Conservation (phyloP, 163 green algal species). For the Prototheca stagnorum region DNA sequence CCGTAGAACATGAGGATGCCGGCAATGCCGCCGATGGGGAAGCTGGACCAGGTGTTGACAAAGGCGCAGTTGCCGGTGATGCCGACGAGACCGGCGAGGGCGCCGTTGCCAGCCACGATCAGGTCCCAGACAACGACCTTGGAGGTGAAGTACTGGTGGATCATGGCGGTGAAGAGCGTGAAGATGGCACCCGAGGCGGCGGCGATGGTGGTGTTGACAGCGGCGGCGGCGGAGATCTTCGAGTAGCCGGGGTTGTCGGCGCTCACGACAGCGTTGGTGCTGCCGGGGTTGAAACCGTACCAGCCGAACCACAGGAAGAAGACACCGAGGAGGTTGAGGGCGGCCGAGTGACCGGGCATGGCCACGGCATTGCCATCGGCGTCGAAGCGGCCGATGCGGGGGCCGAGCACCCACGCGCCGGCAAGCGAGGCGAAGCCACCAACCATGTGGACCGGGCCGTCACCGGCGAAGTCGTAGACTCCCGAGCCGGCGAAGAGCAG, state of each 20-base stretch:
- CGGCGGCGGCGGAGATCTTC: slow-evolving; percentile 8
- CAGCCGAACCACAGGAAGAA: slow-evolving; percentile 63
- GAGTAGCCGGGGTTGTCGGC: slow-evolving; percentile 5
- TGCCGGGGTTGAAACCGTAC: slow-evolving; percentile 38
- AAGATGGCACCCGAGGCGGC: slow-evolving; percentile 54
- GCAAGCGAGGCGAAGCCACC: slow-evolving; percentile 45
- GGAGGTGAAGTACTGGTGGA: slow-evolving; percentile 12
- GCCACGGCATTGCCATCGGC: slow-evolving; percentile 32
- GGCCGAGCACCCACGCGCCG: slow-evolving; percentile 49
- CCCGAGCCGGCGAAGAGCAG: slow-evolving; percentile 29
- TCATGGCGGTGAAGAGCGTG: slow-evolving; percentile 39
- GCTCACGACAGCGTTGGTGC: slow-evolving; percentile 3
- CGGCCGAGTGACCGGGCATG: slow-evolving; percentile 51
- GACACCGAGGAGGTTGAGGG: slow-evolving; percentile 46
- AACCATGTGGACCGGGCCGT: slow-evolving; percentile 61
- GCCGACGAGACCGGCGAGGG: slow-evolving; percentile 76
- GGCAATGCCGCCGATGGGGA: slow-evolving; percentile 56
- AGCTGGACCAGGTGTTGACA: slow-evolving; percentile 70
- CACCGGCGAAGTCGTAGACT: slow-evolving; percentile 54
- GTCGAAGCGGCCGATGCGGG: slow-evolving; percentile 51
- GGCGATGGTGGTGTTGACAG: slow-evolving; percentile 60
- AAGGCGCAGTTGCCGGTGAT: slow-evolving; percentile 59
- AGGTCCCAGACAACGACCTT: slow-evolving; percentile 34
- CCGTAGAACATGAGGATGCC: slow-evolving; percentile 37
- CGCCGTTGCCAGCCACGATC: slow-evolving; percentile 53